phyloP scores from a whole-genome alignment of 2,329 filamentous ascomycete species.

The Orbilia quercus region DNA sequence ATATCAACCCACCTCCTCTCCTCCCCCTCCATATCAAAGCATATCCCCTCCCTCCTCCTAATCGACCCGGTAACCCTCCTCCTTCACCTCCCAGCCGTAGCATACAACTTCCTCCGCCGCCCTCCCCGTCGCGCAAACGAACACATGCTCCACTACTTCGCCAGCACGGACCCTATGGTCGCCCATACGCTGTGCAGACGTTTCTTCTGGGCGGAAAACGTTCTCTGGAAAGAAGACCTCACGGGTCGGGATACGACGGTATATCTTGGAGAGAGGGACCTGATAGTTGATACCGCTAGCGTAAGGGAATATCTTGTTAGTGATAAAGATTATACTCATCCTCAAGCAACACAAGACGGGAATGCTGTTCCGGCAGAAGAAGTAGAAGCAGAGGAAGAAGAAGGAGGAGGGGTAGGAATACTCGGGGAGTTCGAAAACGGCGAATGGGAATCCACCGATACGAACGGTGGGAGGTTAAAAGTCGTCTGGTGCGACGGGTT shows the following conservation, averaged over 20 bases:
- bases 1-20: slow-evolving; percentile 42
- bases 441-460: slow-evolving; percentile 53
- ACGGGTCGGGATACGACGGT: slow-evolving; percentile 65
- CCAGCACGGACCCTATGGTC: slow-evolving; percentile 70
- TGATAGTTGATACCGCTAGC: slow-evolving; percentile 59
- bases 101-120: slow-evolving; percentile 71
- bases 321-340: too few species aligned
- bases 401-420: too few species aligned
- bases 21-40: slow-evolving; percentile 62
- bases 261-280: slow-evolving; percentile 66
- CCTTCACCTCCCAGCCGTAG: slow-evolving; percentile 72
- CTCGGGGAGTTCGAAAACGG: slow-evolving; percentile 52
- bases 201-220: slow-evolving; percentile 73
- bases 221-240: slow-evolving; percentile 72
- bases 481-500: slow-evolving; percentile 69
- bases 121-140: slow-evolving; percentile 68
- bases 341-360: too few species aligned
- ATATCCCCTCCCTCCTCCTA: slow-evolving; percentile 68
- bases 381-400: slow-evolving; percentile 60
- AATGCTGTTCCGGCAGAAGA: too few species aligned
- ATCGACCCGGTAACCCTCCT: slow-evolving; percentile 72
- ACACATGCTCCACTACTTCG: slow-evolving; percentile 72
- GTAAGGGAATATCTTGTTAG: slow-evolving; percentile 56
- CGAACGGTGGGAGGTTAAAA: slow-evolving; percentile 65
- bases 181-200: slow-evolving; percentile 70